Evolutionary conservation across 2,329 filamentous ascomycete species (phyloP).

Genomic region (Neoascochyta sp.): DNA sequence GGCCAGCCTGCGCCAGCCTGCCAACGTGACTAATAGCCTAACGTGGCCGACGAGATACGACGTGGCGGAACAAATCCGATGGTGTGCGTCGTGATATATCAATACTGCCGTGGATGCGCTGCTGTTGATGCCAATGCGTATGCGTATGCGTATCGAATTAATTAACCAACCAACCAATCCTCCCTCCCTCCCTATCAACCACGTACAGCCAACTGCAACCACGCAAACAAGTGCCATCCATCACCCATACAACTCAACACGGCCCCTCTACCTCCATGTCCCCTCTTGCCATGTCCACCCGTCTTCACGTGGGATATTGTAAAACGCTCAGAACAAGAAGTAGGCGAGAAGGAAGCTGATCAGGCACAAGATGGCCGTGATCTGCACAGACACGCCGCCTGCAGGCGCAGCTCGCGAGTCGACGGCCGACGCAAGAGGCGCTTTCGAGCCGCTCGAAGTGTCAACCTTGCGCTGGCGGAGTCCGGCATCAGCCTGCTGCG

Average conservation of each 20-base stretch:
- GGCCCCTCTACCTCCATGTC: neutral
- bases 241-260: slow-evolving; percentile 3
- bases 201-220: too few species aligned
- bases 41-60: too few species aligned
- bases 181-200: too few species aligned
- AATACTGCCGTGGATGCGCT: too few species aligned
- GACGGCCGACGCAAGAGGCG: slow-evolving; percentile 48
- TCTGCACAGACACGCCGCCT: slow-evolving; percentile 81
- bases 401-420: slow-evolving; percentile 51
- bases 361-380: slow-evolving; percentile 79
- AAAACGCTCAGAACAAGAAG: slow-evolving; percentile 75
- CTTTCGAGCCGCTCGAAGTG: slow-evolving; percentile 51
- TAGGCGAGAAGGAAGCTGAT: slow-evolving; percentile 92
- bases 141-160: too few species aligned
- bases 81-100: too few species aligned
- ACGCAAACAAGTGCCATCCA: too few species aligned
- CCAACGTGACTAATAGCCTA: too few species aligned
- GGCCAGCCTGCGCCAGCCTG: too few species aligned
- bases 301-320: slow-evolving; percentile 14
- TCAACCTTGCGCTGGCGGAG: slow-evolving; percentile 75
- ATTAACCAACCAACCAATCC: too few species aligned
- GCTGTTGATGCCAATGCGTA: too few species aligned
- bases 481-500: slow-evolving; percentile 58
- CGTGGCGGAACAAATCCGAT: too few species aligned
- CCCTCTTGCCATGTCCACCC: neutral